A percentile compares a stretch with the other conserved stretches of the same genome.
Conservation (phyloP, 495 filamentous ascomycete species). For the Monascus purpureus region DNA sequence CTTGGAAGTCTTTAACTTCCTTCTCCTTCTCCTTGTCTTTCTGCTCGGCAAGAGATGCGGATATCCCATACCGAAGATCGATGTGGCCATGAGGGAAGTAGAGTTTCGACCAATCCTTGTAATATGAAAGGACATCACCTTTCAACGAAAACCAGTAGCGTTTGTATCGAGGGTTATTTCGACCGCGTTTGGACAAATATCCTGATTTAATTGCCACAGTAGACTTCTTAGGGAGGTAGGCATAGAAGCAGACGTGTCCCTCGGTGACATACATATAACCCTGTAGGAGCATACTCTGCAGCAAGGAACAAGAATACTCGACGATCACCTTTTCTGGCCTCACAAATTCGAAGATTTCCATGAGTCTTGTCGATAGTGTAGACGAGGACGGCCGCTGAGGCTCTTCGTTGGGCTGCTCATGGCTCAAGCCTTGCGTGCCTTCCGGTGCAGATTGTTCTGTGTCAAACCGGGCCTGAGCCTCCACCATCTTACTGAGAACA, state of each 20-base stretch:
- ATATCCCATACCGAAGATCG: constrained; percentile 84
- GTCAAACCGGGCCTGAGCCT: constrained; percentile 58
- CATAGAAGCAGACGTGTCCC: constrained; percentile 92
- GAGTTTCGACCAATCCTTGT: constrained; percentile 62
- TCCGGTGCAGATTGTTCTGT: constrained; percentile 13
- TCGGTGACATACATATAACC: constrained; percentile 96
- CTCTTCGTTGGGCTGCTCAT: constrained; percentile 9
- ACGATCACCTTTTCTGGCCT: constrained; percentile 67
- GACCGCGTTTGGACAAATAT: constrained; percentile 77
- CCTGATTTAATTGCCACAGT: constrained; percentile 75
- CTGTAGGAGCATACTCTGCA: constrained; percentile 85
- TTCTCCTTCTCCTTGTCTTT: constrained; percentile 59
- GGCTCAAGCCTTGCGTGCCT: constrained; percentile 6
- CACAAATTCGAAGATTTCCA: constrained; percentile 82
- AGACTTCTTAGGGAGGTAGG: constrained; percentile 83
- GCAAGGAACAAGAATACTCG: constrained; percentile 91
- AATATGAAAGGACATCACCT: constrained; percentile 93
- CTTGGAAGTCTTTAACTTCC: constrained; percentile 59
- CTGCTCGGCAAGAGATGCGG: constrained; percentile 51
- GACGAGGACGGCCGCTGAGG: constrained; percentile 14
- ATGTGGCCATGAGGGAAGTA: constrained; percentile 92
- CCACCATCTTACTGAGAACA: constrained; percentile 68
- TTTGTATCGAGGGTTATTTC: constrained; percentile 75
- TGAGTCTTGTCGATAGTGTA: constrained; percentile 54
- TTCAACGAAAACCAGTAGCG: constrained; percentile 96